Evolutionary conservation across 225 moss, liverwort and hornwort species (phyloP).

Genomic region (Sphagnum contortum): DNA sequence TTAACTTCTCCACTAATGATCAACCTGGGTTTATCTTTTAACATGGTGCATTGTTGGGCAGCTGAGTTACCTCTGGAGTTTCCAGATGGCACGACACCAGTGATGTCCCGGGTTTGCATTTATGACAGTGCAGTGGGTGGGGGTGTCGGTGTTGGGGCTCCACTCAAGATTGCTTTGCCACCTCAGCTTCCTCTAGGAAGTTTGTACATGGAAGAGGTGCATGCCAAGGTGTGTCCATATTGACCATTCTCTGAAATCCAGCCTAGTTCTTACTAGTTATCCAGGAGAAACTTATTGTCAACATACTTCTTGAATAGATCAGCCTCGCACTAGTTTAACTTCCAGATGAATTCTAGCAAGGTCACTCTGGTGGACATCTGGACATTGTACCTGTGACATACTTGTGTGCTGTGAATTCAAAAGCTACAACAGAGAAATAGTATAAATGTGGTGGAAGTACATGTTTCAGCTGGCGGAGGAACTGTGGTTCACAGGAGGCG

Average conservation of each 20-base stretch:
- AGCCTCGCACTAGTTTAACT: too few species aligned
- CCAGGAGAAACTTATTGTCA: too few species aligned
- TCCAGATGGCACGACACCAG: conserved; percentile 97
- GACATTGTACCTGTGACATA: too few species aligned
- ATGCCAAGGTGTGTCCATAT: conserved; percentile 56
- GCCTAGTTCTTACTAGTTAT: not conserved
- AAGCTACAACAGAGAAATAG: too few species aligned
- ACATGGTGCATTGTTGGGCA: conserved; percentile 23
- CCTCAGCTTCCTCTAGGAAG: conserved; percentile 74
- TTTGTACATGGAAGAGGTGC: conserved; percentile 98
- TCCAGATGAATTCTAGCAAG: too few species aligned
- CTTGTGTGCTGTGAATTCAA: too few species aligned
- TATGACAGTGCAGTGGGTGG: conserved; percentile 78
- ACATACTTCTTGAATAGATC: too few species aligned
- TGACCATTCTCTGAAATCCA: not conserved
- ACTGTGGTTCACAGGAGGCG: conserved; percentile 65
- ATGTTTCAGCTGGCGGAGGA: conserved; percentile 71
- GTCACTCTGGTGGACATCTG: too few species aligned
- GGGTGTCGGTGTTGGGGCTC: conserved; percentile 73
- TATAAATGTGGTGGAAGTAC: too few species aligned
- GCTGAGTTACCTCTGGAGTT: conserved; percentile 99
- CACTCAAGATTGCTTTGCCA: conserved; percentile 74
- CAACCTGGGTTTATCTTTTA: conserved; percentile 7
- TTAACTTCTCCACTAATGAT: not conserved
- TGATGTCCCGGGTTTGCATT: conserved; percentile 92